Base-by-base conservation (phyloP, 31 red algal genomes). In the Odonthalia washingtoniensis region DNA sequence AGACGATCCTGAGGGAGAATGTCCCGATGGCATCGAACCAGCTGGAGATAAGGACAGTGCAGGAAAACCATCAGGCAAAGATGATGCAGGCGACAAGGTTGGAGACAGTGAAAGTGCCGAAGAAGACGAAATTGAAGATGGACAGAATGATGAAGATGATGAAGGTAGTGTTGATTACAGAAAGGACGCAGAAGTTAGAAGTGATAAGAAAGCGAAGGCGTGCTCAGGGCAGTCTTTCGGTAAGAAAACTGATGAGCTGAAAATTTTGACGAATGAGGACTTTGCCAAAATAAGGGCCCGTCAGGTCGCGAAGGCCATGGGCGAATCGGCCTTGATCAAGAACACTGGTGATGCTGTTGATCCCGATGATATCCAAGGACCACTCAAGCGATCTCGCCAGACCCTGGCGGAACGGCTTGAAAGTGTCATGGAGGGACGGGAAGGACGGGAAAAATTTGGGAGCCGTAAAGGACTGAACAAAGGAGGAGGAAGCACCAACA, bases 401-500 rank as follows among this genome's bases (percentile, higher is more conserved):
- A 91, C 88, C 36, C 72, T 88, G 41, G 85, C 74, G 18, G 94
- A 96, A 65, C 78, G 89, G n/a, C 36, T 96, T 62, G 94, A 92
- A 49, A 80, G 81, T 45, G 86, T 96, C 5, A 32, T 84, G 37
- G 90, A 85, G n/a, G 94, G 94, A 16, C 64, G 94, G 0, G 90
- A 92, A 57, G 94, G 77, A 1, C 63, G 94, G 38, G 65, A 81
- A 12, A 90, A 90, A 42, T 88, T 87, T 80, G 94, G 94, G 24
- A 88, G 84, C 26, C 39, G 61, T 4, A 91, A 83, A 72, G 89
- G 89, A 38, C 24, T 17, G 37, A 81, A 80, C 21, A 95, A 92
- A 60, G 94, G 94, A 26, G 94, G 94, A n/a, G 94, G 94, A 1
- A 77, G 72, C 12, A 89, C 89, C 1, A 95, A 95, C 75, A 91